Conservation (phyloP, 1,284 basidiomycete species). For the Mycena citricolor region DNA sequence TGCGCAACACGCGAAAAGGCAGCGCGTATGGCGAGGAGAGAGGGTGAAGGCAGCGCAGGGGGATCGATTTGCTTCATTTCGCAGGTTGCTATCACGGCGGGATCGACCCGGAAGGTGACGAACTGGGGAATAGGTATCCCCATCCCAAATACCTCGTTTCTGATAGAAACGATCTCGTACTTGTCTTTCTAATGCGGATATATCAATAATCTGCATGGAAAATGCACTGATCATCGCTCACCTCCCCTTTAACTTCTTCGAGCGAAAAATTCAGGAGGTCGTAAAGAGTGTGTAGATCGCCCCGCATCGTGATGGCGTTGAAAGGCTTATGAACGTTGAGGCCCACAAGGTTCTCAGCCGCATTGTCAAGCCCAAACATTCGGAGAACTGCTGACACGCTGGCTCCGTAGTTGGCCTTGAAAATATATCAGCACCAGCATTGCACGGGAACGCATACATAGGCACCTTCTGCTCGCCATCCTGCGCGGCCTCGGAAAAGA, state of each 20-base stretch:
- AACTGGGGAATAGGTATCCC: background rate
- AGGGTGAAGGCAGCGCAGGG: constrained; percentile 20
- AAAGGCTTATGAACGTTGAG: constrained; percentile 10
- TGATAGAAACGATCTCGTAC: background rate
- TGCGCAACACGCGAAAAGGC: constrained; percentile 26
- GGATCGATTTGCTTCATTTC: constrained; percentile 1
- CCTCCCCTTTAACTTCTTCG: constrained; percentile 17
- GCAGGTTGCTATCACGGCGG: constrained; percentile 1
- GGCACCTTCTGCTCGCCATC: constrained; percentile 10
- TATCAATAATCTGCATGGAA: background rate
- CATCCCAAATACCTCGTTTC: background rate
- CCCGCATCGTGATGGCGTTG: constrained; percentile 18
- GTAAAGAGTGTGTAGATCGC: constrained; percentile 12
- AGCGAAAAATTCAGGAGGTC: constrained; percentile 19
- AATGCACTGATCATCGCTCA: background rate
- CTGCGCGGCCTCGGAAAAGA: constrained; percentile 22
- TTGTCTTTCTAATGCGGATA: constrained; percentile 7
- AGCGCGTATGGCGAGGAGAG: constrained; percentile 25
- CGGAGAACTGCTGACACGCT: constrained; percentile 14
- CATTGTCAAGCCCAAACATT: constrained; percentile 18
- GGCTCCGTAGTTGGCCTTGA: constrained; percentile 9
- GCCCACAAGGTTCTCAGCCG: constrained; percentile 8
- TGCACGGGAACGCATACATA: constrained; percentile 1
- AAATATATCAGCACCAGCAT: constrained; percentile 2
- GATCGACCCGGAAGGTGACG: constrained; percentile 7